Percentiles rank a stretch among this genome's conserved stretches.
Evolutionary conservation across 495 filamentous ascomycete genomes (phyloP).

Genomic region (Echria macrotheca): DNA sequence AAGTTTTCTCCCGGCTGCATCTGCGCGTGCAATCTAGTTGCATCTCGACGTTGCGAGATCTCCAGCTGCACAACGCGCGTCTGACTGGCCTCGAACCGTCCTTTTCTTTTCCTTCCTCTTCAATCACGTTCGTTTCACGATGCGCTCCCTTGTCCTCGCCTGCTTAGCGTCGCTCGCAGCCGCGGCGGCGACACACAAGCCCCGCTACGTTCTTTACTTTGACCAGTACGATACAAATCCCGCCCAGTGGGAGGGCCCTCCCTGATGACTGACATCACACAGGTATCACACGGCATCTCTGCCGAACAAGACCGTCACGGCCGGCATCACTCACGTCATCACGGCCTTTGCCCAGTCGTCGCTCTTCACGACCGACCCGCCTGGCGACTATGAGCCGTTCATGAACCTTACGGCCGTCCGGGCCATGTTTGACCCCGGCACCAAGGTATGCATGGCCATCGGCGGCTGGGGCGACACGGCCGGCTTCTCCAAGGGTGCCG

Average conservation of each 20-base stretch:
- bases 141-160: constrained; percentile 2
- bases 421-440: constrained; percentile 45
- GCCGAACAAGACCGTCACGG: constrained; percentile 24
- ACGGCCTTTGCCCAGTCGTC: constrained; percentile 53
- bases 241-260: too few relatives aligned
- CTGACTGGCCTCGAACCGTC: too few relatives aligned
- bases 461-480: constrained; percentile 59
- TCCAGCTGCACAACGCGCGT: too few relatives aligned
- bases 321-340: constrained; percentile 49
- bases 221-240: constrained; percentile 10
- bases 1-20: too few relatives aligned
- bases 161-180: background rate
- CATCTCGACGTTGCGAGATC: too few relatives aligned
- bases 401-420: constrained; percentile 44
- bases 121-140: background rate
- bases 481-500: constrained; percentile 49
- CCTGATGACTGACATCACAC: too few relatives aligned
- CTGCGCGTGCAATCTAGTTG: too few relatives aligned
- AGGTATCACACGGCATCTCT: constrained; percentile 28
- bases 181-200: background rate
- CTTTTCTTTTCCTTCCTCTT: background rate
- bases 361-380: constrained; percentile 45
- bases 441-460: constrained; percentile 57
- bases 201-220: constrained; percentile 11
- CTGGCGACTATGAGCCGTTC: constrained; percentile 44